These are phyloP conservation scores for Aspergillus hiratsukae DNA, from an alignment of 2,329 filamentous ascomycete genomes.

Conservation along the genomic window DNA sequence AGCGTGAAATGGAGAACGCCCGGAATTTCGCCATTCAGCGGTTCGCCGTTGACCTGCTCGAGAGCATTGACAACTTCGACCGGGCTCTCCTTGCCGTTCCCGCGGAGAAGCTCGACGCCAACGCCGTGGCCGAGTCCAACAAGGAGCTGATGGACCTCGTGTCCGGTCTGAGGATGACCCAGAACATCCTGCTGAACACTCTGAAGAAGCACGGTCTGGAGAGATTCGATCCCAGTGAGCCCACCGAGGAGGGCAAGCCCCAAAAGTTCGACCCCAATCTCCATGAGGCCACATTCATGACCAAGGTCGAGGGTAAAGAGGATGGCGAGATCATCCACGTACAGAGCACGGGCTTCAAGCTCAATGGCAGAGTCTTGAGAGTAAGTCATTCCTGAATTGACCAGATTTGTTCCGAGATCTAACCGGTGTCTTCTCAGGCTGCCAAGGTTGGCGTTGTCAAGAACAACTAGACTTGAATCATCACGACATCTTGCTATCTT, in stretches of 20 bases:
- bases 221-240: constrained; percentile 68
- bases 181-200: constrained; percentile 78
- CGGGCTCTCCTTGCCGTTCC: constrained; percentile 80
- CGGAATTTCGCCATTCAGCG: constrained; percentile 90
- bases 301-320: constrained; percentile 80
- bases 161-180: constrained; percentile 92
- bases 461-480: constrained; percentile 50
- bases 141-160: constrained; percentile 76
- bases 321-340: constrained; percentile 86
- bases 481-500: not conserved
- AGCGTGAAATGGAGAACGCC: constrained; percentile 81
- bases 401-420: constrained; percentile 3
- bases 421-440: constrained; percentile 44
- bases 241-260: constrained; percentile 46
- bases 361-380: constrained; percentile 84
- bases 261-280: constrained; percentile 94
- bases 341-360: constrained; percentile 91
- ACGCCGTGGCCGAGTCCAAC: constrained; percentile 49
- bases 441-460: constrained; percentile 96
- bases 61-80: constrained; percentile 95
- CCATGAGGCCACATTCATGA: constrained; percentile 96
- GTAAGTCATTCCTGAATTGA: constrained; percentile 31
- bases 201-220: constrained; percentile 92
- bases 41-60: constrained; percentile 91
- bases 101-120: constrained; percentile 61